Evolutionary conservation across 352 stramenopile species (phyloP), one percentile per base, ranked within the genome.

Genomic region (Phytophthora rubi): DNA sequence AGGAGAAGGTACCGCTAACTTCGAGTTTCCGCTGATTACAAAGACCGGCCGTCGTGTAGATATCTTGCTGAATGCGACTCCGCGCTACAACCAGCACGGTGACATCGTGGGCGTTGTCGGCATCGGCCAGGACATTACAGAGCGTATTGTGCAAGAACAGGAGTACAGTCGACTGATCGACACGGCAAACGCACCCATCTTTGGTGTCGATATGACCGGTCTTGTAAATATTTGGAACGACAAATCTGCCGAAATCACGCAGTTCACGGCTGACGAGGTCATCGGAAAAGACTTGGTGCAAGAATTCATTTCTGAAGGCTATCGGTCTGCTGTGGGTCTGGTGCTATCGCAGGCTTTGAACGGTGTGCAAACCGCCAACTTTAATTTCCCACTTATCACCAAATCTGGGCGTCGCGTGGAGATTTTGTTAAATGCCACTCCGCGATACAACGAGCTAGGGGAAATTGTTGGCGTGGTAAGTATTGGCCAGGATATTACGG

Each of bases 171-270:
- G 89, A 10, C 60, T 97, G 28, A 95, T 97, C 48, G 89, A 97
- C 53, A 96, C 87, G 7, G 90, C 91, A 4, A 97, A 97, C 55
- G 86, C 89, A 16, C 86, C 90, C 5, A 97, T 97, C 51, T 96
- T 97, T 69, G 91, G 90, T 52, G 86, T 97, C 30, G 80, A 97
- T 32, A 86, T 82, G 67, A 54, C 83, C 10, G 85, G 86, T 6
- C 71, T 86, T 18, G 88, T 97, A 21, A 95, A 94, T 59, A 95
- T 95, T 71, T 97, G 90, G 90, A 97, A 98, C 71, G 79, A 97
- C 47, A 98, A 97, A 59, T 92, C 88, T 0, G 85, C 85, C 2
- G 93, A 95, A 44, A 93, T 96, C 61, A 98, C 87, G 12, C 92
- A 97, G 65, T 97, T 95, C 70, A 77, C 80, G 15, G 80, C 88